These are phyloP conservation scores for Cercophora newfieldiana DNA, from an alignment of 495 filamentous ascomycete species.

Conservation along the genomic window DNA sequence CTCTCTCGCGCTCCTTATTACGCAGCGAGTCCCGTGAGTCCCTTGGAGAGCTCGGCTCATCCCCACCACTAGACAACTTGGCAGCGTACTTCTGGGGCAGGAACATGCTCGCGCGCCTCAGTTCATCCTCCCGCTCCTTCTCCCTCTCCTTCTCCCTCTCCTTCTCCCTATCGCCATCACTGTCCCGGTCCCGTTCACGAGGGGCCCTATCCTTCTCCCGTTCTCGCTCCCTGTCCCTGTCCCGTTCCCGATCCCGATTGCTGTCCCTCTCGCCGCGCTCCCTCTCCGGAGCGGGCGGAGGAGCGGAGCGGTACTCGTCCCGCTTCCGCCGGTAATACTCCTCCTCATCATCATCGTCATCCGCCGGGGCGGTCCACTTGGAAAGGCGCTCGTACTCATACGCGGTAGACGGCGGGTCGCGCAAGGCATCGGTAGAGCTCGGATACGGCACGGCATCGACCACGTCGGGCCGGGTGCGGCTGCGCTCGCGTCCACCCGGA, in stretches of 20 bases:
- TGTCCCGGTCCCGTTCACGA: too few species aligned
- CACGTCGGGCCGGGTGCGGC: conserved; percentile 40
- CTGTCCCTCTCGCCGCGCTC: conserved; percentile 22
- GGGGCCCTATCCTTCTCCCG: conserved; percentile 24
- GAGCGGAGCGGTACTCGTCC: not conserved
- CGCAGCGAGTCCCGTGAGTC: not conserved
- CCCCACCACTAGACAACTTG: not conserved
- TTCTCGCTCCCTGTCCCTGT: conserved; percentile 19
- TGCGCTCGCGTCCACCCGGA: conserved; percentile 49
- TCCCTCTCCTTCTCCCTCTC: conserved; percentile 3
- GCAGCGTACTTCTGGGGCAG: not conserved
- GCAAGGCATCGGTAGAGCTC: conserved; percentile 38
- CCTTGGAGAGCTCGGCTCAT: not conserved
- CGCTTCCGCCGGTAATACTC: conserved; percentile 24
- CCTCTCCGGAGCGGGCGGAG: conserved; percentile 1
- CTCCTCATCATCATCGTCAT: conserved; percentile 24
- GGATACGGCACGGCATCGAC: conserved; percentile 52
- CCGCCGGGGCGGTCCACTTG: conserved; percentile 29
- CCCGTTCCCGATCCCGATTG: conserved; percentile 19
- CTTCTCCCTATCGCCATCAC: conserved; percentile 1
- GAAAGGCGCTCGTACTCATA: conserved; percentile 36
- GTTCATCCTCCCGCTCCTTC: not conserved
- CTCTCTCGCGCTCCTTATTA: conserved; percentile 17
- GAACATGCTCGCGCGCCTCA: conserved; percentile 1
- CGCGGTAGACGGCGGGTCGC: conserved; percentile 31